Evolutionary conservation across 257 asterid genomes (phyloP).

Genomic region (Schizonepeta tenuifolia): DNA sequence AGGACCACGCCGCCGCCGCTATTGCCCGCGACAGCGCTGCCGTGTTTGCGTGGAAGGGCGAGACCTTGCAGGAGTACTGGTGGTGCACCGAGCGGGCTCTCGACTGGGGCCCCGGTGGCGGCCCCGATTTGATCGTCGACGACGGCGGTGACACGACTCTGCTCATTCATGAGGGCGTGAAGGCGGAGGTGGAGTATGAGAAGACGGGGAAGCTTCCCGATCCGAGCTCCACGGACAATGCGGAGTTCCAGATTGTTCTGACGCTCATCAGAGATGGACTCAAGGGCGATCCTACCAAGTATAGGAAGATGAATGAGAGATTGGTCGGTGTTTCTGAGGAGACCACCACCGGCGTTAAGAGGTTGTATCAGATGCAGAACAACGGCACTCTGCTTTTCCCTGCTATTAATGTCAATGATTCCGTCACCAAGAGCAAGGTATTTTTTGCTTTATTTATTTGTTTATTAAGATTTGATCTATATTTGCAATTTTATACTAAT

Average conservation of each 20-base stretch:
- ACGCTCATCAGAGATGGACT: conserved; percentile 34
- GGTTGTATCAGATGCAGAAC: conserved; percentile 40
- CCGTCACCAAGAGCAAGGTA: conserved; percentile 47
- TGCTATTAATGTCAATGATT: conserved; percentile 41
- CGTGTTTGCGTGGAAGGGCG: conserved; percentile 40
- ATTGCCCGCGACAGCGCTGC: conserved; percentile 41
- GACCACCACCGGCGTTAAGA: conserved; percentile 44
- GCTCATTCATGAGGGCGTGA: conserved; percentile 42
- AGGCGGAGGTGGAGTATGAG: conserved; percentile 42
- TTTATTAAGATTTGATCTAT: neutral
- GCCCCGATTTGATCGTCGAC: conserved; percentile 40
- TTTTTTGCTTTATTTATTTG: neutral
- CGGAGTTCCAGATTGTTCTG: conserved; percentile 41
- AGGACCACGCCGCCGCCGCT: conserved; percentile 45
- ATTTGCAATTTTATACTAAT: neutral
- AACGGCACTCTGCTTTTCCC: conserved; percentile 42
- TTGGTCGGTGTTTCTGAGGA: conserved; percentile 45
- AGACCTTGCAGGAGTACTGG: conserved; percentile 44
- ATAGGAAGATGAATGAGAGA: conserved; percentile 39
- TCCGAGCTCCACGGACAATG: conserved; percentile 38
- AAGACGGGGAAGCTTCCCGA: conserved; percentile 39
- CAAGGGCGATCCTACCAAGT: conserved; percentile 38
- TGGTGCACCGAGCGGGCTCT: conserved; percentile 48
- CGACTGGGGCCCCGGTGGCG: conserved; percentile 44
- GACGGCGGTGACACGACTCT: conserved; percentile 42